phyloP scores from a whole-genome alignment of 495 filamentous ascomycete species.

The Apiosordaria backusii region DNA sequence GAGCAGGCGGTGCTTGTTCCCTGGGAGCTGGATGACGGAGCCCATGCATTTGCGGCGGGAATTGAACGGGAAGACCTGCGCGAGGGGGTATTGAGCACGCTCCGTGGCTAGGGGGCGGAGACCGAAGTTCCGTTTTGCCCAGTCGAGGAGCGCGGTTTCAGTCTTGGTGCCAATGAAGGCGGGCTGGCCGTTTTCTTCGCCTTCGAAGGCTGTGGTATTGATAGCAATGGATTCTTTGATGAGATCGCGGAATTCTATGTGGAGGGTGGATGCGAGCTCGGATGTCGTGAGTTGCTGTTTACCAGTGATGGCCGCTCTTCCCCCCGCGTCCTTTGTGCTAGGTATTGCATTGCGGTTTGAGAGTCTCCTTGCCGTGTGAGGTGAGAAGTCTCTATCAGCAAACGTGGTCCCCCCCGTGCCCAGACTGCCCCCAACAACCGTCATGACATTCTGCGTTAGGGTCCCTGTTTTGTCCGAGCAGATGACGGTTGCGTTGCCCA shows the following conservation, averaged over 20 bases:
- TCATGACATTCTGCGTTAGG: slow-evolving; percentile 82
- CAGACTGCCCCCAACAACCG: slow-evolving; percentile 68
- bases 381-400: slow-evolving; percentile 26
- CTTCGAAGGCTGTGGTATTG: slow-evolving; percentile 76
- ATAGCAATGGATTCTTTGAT: slow-evolving; percentile 68
- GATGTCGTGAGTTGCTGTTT: slow-evolving; percentile 54
- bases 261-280: slow-evolving; percentile 33
- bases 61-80: slow-evolving; percentile 75
- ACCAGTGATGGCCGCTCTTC: too few species aligned
- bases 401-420: slow-evolving; percentile 55
- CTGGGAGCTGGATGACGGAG: slow-evolving; percentile 53
- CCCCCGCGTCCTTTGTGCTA: too few species aligned
- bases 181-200: slow-evolving; percentile 55
- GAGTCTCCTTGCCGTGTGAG: slow-evolving; percentile 42
- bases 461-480: slow-evolving; percentile 96
- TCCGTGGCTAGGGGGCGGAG: slow-evolving; percentile 64
- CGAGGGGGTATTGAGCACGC: slow-evolving; percentile 57
- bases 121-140: slow-evolving; percentile 64
- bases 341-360: too few species aligned
- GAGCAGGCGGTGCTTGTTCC: slow-evolving; percentile 59
- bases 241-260: not conserved
- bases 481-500: slow-evolving; percentile 90
- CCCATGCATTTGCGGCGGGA: slow-evolving; percentile 81
- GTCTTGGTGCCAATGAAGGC: slow-evolving; percentile 81
- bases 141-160: slow-evolving; percentile 72